Conservation (phyloP, 1,284 basidiomycete species). For the Inonotus obliquus region DNA sequence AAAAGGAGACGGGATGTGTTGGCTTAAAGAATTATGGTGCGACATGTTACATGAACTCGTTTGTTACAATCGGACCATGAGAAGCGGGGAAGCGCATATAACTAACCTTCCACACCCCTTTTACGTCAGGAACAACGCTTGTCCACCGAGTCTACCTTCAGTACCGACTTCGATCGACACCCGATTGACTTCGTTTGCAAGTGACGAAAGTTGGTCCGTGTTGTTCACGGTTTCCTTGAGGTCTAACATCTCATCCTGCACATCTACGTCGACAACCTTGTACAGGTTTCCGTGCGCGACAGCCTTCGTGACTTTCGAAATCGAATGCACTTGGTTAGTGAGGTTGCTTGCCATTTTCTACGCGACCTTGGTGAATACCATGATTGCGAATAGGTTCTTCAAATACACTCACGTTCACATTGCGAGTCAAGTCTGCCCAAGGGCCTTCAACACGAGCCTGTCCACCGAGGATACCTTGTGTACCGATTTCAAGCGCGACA, state of each 20-base stretch:
- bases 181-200: slow-evolving; percentile 62
- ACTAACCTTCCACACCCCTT: too few relatives aligned
- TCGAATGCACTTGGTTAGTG: too few relatives aligned
- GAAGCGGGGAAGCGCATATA: too few relatives aligned
- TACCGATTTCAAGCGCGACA: too few relatives aligned
- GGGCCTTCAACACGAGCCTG: too few relatives aligned
- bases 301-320: too few relatives aligned
- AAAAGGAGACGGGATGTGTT: slow-evolving; percentile 98
- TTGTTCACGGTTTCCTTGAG: slow-evolving; percentile 89
- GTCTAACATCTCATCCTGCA: slow-evolving; percentile 95
- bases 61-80: slow-evolving; percentile 93
- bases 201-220: slow-evolving; percentile 84
- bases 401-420: too few relatives aligned
- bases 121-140: slow-evolving; percentile 94
- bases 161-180: not conserved
- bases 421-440: too few relatives aligned
- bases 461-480: too few relatives aligned
- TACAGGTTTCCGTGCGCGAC: too few relatives aligned
- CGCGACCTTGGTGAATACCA: slow-evolving; percentile 19
- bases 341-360: slow-evolving; percentile 88
- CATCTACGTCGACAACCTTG: slow-evolving; percentile 91
- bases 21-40: slow-evolving; percentile 99
- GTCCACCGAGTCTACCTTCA: slow-evolving; percentile 78
- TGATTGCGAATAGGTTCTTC: not conserved
- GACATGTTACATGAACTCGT: slow-evolving; percentile 99